Conservation (phyloP, 108 stramenopile species). For the Nitzschia sp. region DNA sequence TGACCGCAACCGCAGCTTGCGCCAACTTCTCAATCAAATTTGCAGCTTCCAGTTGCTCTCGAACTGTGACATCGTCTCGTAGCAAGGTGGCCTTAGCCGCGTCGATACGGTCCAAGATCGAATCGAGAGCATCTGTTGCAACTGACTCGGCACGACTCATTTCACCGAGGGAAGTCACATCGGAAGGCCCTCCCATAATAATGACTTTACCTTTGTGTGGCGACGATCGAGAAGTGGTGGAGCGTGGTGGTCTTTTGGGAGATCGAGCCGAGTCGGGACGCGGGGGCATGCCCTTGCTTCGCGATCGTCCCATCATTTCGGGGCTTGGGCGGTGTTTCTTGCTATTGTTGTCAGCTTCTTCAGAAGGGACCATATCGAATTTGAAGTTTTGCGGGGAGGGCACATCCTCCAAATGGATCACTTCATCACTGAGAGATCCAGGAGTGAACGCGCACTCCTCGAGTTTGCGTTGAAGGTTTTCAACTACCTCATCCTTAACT, state of each 20-base stretch:
- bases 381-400: slow-evolving; percentile 9
- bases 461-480: slow-evolving; percentile 2
- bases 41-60: slow-evolving; percentile 35
- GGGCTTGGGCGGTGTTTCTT: slow-evolving; percentile 14
- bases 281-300: slow-evolving; percentile 12
- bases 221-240: background rate
- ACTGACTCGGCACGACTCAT: slow-evolving; percentile 37
- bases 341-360: background rate
- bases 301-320: background rate
- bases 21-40: slow-evolving; percentile 49
- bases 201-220: background rate
- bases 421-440: background rate
- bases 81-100: slow-evolving; percentile 32
- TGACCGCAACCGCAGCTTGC: slow-evolving; percentile 45
- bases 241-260: slow-evolving; percentile 3
- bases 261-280: background rate
- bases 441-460: background rate
- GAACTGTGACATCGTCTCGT: slow-evolving; percentile 10
- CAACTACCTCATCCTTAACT: slow-evolving; percentile 9
- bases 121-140: slow-evolving; percentile 49
- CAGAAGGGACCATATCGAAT: slow-evolving; percentile 6
- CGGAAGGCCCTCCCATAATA: slow-evolving; percentile 6
- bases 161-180: slow-evolving; percentile 12
- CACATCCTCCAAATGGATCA: slow-evolving; percentile 9
- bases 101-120: slow-evolving; percentile 46